Base-by-base conservation (phyloP, 2,329 filamentous ascomycete species). In the Calycina herbarum region DNA sequence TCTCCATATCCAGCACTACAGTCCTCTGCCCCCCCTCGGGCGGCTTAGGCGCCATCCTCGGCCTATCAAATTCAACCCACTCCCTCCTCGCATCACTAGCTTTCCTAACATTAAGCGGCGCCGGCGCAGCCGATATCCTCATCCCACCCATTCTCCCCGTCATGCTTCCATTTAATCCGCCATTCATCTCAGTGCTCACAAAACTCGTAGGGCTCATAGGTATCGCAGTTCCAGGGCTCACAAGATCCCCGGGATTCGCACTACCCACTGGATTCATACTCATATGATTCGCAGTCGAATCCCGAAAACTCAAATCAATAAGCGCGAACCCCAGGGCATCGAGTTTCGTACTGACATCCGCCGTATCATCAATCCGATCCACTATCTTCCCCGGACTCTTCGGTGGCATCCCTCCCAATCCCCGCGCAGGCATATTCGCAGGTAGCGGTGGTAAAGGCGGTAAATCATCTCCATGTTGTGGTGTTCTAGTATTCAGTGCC, bases 51-150 rank as follows among this genome's bases (percentile, higher is more conserved):
- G 29, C 48, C 42, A 13, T 5, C 29, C 33, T 8, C 13, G 24
- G 20, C 5, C 59, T 13, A 29, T 60, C 58, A 38, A 38, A 54
- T 15, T 42, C 58, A 29, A 42, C 20, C 31, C 24, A n/a, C 56
- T 20, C 29, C 29, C 15, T 45, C 20, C 57, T 59, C 17, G 20
- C 38, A n/a, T 40, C 33, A 24, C 27, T 48, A 1, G 15, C 24
- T 13, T 60, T 60, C 38, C 40, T 29, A 17, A 59, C 33, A 60
- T 60, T 42, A 48, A 60, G 35, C 1, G 38, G 58, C 17, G 27
- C 33, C 8, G 38, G 58, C 10, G 58, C 38, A 13, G 58, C 58
- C 24, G 58, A 60, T 15, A 15, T 35, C 6, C 58, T 20, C 17
- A 31, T 45, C 17, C 2, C 35, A 48, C 11, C n/a, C 7, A 17